A percentile compares a stretch with the other conserved stretches of the same genome.
These are phyloP conservation scores for Tylopilus vinaceipallidus DNA, from an alignment of 768 basidiomycete species.

Conservation along the genomic window DNA sequence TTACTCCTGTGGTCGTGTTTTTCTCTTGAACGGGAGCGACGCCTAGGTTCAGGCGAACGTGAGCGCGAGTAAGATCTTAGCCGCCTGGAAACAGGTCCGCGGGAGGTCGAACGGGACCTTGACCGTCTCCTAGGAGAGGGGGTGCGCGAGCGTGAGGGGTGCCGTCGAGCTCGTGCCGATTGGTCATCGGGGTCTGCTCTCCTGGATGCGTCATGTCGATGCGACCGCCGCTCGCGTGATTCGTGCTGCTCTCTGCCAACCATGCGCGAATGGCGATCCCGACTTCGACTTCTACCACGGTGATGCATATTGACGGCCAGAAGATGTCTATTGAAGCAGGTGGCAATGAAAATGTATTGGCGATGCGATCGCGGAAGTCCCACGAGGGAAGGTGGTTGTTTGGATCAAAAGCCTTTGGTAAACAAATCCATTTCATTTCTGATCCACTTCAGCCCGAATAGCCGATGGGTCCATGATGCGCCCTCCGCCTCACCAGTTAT, in stretches of 20 bases:
- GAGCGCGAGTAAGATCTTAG: constrained; percentile 25
- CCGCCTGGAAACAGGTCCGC: constrained; percentile 12
- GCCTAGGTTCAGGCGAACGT: constrained; percentile 25
- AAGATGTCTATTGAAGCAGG: neutral
- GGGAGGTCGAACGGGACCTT: constrained; percentile 28
- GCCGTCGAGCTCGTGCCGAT: neutral
- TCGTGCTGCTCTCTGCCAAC: constrained; percentile 18
- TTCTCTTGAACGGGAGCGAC: constrained; percentile 38
- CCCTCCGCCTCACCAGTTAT: constrained; percentile 5
- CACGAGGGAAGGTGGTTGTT: constrained; percentile 29
- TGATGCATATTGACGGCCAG: constrained; percentile 4
- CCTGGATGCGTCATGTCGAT: constrained; percentile 14
- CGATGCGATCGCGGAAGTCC: neutral
- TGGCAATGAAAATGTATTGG: neutral
- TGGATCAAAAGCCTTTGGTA: constrained; percentile 27
- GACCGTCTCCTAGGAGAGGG: constrained; percentile 21
- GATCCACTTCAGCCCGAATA: constrained; percentile 24
- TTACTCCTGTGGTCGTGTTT: constrained; percentile 17
- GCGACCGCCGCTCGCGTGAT: constrained; percentile 19
- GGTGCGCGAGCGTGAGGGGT: constrained; percentile 25
- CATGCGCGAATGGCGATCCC: constrained; percentile 12
- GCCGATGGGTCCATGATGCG: constrained; percentile 15
- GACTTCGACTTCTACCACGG: constrained; percentile 24
- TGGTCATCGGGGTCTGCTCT: constrained; percentile 8
- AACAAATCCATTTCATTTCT: constrained; percentile 22